Conservation (phyloP, 345 rosid species). For the Citrus australasica region DNA sequence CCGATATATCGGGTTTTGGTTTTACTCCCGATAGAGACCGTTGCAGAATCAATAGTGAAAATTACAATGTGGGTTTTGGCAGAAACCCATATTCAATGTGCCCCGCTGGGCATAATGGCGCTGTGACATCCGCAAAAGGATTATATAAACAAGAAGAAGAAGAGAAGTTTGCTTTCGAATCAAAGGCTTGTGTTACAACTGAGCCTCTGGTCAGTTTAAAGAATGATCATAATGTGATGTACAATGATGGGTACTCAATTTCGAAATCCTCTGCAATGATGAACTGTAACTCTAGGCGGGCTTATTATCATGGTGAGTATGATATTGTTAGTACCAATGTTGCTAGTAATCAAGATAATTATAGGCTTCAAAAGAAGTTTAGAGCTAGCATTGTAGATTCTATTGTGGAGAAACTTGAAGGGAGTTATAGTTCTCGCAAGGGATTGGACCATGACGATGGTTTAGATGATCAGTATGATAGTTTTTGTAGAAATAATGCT, state of each 20-base stretch:
- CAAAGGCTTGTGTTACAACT: neutral
- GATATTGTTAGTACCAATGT: neutral
- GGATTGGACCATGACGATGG: neutral
- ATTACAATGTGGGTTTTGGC: neutral
- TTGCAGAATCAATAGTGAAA: neutral
- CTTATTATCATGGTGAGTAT: neutral
- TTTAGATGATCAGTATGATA: no score
- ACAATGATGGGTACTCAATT: neutral
- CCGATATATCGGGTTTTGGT: neutral
- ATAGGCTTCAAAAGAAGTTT: neutral
- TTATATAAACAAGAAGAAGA: neutral
- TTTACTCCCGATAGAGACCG: neutral
- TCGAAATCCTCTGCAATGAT: neutral
- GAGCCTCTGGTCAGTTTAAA: neutral
- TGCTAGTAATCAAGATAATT: neutral
- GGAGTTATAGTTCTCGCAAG: neutral
- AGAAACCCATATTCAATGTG: neutral
- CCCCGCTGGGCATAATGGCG: neutral
- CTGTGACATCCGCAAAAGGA: neutral
- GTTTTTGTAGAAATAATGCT: no score
- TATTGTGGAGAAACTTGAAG: neutral
- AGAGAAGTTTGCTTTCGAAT: neutral
- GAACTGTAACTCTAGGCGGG: neutral
- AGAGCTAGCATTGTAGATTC: constrained; percentile 18
- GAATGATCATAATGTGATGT: neutral